These are phyloP conservation scores for Ramichloridium luteum DNA, from an alignment of 2,329 filamentous ascomycete genomes.

Conservation along the genomic window DNA sequence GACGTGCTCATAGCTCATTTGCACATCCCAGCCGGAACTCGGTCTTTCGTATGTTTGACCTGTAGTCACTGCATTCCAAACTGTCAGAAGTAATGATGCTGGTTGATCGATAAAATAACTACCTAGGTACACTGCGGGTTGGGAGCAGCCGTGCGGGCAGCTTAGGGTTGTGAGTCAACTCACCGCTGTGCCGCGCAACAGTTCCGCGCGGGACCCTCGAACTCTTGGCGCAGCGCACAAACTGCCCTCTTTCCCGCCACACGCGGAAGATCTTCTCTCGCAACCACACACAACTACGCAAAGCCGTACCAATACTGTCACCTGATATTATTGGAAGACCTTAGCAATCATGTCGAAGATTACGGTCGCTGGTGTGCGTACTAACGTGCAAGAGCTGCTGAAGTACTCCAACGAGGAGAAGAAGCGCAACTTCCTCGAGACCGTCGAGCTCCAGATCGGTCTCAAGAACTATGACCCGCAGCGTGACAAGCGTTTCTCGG, in stretches of 20 bases:
- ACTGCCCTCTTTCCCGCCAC: background rate
- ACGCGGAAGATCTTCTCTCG: conserved; percentile 2
- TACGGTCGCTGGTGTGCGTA: conserved; percentile 83
- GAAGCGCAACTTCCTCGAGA: conserved; percentile 33
- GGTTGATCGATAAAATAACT: too few species aligned
- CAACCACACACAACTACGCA: conserved; percentile 18
- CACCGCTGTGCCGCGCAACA: too few species aligned
- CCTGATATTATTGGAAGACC: conserved; percentile 37
- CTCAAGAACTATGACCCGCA: conserved; percentile 96
- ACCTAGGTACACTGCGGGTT: too few species aligned
- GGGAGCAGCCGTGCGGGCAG: too few species aligned
- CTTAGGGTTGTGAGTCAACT: too few species aligned
- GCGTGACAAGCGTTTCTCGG: conserved; percentile 99
- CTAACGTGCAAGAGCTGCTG: conserved; percentile 85
- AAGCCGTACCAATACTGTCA: conserved; percentile 25
- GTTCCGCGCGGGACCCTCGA: background rate
- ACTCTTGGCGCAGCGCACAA: conserved; percentile 7
- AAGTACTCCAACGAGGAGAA: conserved; percentile 56
- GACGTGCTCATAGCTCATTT: too few species aligned
- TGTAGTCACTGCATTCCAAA: too few species aligned
- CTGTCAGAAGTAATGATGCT: too few species aligned
- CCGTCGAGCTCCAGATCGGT: conserved; percentile 70
- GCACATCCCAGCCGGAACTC: too few species aligned
- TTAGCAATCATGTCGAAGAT: conserved; percentile 62
- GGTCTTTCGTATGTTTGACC: too few species aligned